Base-by-base conservation (phyloP, 768 basidiomycete genomes). In the Lentinula boryana region DNA sequence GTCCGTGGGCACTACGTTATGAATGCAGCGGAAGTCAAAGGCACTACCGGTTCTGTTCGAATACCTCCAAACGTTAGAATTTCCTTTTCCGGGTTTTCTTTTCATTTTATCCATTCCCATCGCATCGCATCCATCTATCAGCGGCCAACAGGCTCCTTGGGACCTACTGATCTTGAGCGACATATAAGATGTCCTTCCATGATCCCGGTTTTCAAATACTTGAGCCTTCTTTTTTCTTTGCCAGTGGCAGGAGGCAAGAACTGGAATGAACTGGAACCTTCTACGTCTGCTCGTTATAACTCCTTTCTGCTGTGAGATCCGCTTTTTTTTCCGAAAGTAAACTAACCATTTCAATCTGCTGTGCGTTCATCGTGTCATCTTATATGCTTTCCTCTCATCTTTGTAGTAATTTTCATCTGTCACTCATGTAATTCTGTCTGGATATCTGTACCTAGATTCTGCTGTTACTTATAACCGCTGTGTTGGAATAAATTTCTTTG, bases 81-180 rank as follows among this genome's bases (percentile, higher is more conserved):
- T 38, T 54, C 16, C 53, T 32, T 36, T 38, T 13, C 38, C 9
- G 5, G 53, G 36, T 36, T 32, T 21, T 38, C 21, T 27, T 35
- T 54, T 54, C 23, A 27, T 54, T 48, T 48, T 23, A 6, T 23
- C 46, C 46, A 48, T 48, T 23, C 41, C 15, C 41, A 43, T 43
- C 46, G 46, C 53, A 54, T 54, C 40, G 31, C 38, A 36, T 27
- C 52, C 23, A n/a, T 56, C 31, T 56, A 56, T 56, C 55, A 56
- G 36, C 55, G 55, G 55, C 18, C 46, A 48, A 48, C 46, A 48
- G 21, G 21, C 18, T 48, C n/a, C 46, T 48, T 23, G 18, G 46
- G 10, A 48, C 44, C 46, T 18, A 48, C 9, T 48, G 46, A 48
- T 48, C 21, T 48, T 21, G 7, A 48, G 6, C 21, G 21, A 12